These are phyloP conservation scores for Paramecium primaurelia DNA, from an alignment of 73 alveolate genomes.

Conservation along the genomic window DNA sequence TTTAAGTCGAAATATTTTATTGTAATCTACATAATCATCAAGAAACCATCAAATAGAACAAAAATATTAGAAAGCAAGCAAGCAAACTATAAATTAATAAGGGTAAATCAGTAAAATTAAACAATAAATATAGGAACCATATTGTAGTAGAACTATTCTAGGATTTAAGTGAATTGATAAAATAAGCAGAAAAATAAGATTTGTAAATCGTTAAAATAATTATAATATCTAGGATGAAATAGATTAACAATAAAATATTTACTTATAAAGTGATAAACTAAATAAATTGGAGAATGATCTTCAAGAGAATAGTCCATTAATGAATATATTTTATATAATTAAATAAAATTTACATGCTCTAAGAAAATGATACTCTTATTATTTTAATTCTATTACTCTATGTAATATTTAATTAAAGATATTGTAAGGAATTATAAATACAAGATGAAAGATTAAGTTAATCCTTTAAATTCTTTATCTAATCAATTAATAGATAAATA, in stretches of 20 bases:
- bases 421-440: too few species aligned
- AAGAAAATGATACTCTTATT: too few species aligned
- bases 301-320: background rate
- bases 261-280: background rate
- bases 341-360: too few species aligned
- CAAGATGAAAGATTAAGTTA: too few species aligned
- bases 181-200: background rate
- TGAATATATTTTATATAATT: too few species aligned
- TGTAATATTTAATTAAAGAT: too few species aligned
- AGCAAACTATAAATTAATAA: background rate
- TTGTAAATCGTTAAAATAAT: background rate
- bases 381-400: too few species aligned
- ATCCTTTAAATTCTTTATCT: too few species aligned
- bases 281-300: background rate
- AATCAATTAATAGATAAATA: too few species aligned
- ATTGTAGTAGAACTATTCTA: background rate
- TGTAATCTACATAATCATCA: background rate
- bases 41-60: background rate
- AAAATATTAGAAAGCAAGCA: background rate
- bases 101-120: background rate
- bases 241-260: background rate
- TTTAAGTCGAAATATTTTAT: background rate
- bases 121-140: background rate
- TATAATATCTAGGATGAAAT: background rate
- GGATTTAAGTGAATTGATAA: conserved; percentile 9